Percentiles rank a stretch among this genome's conserved stretches.
Evolutionary conservation across 2,329 filamentous ascomycete genomes (phyloP).

Genomic region (Exophiala xenobiotica): DNA sequence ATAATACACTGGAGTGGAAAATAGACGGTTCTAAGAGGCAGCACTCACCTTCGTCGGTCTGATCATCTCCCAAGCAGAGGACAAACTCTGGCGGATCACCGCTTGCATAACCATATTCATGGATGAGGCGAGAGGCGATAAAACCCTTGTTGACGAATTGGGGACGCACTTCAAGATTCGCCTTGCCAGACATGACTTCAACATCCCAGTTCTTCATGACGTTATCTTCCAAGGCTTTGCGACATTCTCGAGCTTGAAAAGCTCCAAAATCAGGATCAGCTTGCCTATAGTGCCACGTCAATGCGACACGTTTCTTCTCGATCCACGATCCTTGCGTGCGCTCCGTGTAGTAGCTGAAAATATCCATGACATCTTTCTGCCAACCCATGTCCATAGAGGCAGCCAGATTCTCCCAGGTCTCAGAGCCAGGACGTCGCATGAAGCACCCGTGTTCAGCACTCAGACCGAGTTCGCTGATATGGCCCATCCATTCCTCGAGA

Average conservation of each 20-base stretch:
- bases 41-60: conserved; percentile 85
- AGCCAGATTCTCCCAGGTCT: conserved; percentile 84
- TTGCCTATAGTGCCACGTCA: conserved; percentile 96
- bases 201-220: conserved; percentile 82
- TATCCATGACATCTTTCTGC: conserved; percentile 79
- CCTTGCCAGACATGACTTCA: conserved; percentile 95
- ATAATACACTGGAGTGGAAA: not conserved
- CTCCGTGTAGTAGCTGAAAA: conserved; percentile 88
- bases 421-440: conserved; percentile 73
- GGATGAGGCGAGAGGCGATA: conserved; percentile 80
- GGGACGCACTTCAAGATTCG: conserved; percentile 93
- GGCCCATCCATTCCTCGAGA: conserved; percentile 85
- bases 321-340: conserved; percentile 86
- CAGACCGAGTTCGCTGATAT: conserved; percentile 84
- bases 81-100: conserved; percentile 74
- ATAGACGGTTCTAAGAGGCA: not conserved
- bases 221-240: conserved; percentile 74
- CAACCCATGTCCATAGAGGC: conserved; percentile 87
- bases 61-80: conserved; percentile 89
- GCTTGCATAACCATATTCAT: conserved; percentile 61
- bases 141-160: conserved; percentile 98
- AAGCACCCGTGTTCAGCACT: conserved; percentile 97
- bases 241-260: conserved; percentile 77
- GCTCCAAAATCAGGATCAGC: conserved; percentile 82
- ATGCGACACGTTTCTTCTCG: conserved; percentile 86